phyloP scores from a whole-genome alignment of 106 monocot genomes.

The Dendrobium officinale region DNA sequence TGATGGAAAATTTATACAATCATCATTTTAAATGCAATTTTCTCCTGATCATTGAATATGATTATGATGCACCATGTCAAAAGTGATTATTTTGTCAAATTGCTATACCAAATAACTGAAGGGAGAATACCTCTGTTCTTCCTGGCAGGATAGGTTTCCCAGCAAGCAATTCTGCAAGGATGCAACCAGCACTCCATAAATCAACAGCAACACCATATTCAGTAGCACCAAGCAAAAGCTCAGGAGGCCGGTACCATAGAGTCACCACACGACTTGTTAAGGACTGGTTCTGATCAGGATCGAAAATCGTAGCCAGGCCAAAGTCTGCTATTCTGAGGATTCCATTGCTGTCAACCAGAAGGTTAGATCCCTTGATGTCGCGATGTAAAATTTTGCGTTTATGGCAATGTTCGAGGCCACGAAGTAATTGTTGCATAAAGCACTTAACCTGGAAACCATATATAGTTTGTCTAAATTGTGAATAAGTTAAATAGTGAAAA shows the following conservation, averaged over 20 bases:
- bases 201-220: constrained; percentile 65
- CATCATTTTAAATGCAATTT: neutral
- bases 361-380: constrained; percentile 87
- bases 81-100: neutral
- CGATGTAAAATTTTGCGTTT: constrained; percentile 63
- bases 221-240: constrained; percentile 75
- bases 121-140: constrained; percentile 62
- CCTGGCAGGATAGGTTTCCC: constrained; percentile 88
- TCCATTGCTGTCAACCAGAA: constrained; percentile 63
- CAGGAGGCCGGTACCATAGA: constrained; percentile 85
- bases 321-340: constrained; percentile 73
- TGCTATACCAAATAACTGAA: neutral
- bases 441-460: constrained; percentile 53
- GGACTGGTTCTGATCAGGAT: constrained; percentile 42
- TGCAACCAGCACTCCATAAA: constrained; percentile 85
- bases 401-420: constrained; percentile 79
- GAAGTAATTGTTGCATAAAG: constrained; percentile 67
- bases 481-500: neutral
- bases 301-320: constrained; percentile 54
- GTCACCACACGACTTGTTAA: constrained; percentile 84
- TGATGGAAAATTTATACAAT: neutral
- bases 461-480: neutral
- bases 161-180: constrained; percentile 71
- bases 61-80: neutral
- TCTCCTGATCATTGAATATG: neutral